Base-by-base conservation (phyloP, 805 yeast genomes). In the Metschnikowia colocasiae region DNA sequence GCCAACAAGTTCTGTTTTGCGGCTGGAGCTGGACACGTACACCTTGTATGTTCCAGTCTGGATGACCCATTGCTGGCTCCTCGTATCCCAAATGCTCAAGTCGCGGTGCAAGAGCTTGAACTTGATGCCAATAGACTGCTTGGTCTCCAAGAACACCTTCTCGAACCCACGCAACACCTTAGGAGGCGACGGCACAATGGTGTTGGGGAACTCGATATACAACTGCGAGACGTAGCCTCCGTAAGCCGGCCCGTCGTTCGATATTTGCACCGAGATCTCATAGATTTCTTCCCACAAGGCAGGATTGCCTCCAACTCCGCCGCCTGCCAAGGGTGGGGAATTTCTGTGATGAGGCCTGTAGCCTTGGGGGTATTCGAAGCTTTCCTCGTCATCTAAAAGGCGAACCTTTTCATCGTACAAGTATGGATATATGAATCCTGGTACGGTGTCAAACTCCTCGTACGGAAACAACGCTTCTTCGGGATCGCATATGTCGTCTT, bases 251-350 rank as follows among this genome's bases (percentile, higher is more conserved):
- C 85, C 85, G 20, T 66, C 70, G 52, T 80, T 80, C 36, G 67
- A 63, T n/a, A 80, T 71, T 18, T 57, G 61, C 2, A 74, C 81
- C 29, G 63, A 61, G 3, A 78, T 78, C 41, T 69, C 60, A 54
- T 76, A 77, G 39, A 77, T 61, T 1, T 64, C 64, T 37, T 79
- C 79, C 83, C 83, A 81, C 32, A 81, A 65, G 0, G 78, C 82
- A 5, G 80, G 81, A 58, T 80, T 79, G 1, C 86, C 85, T 0
- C 84, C 85, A 18, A 75, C 52, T 0, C 78, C 80, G 18, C 85
- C 85, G 7, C 76, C 75, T 3, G 69, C 60, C 13, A 71, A 52
- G 1, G 74, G 71, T 0, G 74, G 75, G 31, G 60, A 63, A 23
- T 59, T 53, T 46, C 64, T 67, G 26, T 64, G 67, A 22, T 65